Evolutionary conservation across 139 green algal genomes (phyloP).

Genomic region (Chlorella ohadii): DNA sequence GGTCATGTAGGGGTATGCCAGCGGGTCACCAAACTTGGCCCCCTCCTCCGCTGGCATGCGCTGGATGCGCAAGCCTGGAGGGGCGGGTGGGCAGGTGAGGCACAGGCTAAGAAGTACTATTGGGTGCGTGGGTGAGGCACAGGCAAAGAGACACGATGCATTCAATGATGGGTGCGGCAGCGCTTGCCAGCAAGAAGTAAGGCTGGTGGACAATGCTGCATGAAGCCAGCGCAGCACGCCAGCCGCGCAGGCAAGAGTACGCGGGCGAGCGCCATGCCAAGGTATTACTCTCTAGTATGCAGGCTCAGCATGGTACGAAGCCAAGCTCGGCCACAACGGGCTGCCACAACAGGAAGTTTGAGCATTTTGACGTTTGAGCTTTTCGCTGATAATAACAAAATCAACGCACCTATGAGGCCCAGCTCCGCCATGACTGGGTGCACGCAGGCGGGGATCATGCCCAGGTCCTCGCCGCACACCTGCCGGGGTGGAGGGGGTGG

Average conservation of each 20-base stretch:
- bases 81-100: neutral
- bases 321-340: too few relatives aligned
- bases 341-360: too few relatives aligned
- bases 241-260: too few relatives aligned
- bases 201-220: too few relatives aligned
- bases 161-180: neutral
- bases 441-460: constrained; percentile 92
- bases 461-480: constrained; percentile 96
- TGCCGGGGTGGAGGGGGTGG: neutral
- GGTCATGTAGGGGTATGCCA: constrained; percentile 76
- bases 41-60: constrained; percentile 76
- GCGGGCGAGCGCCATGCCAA: too few relatives aligned
- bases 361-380: too few relatives aligned
- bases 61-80: constrained; percentile 86
- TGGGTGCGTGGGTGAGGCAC: neutral
- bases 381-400: too few relatives aligned
- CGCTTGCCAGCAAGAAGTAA: too few relatives aligned
- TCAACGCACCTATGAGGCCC: constrained; percentile 84
- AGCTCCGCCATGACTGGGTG: constrained; percentile 91
- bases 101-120: too few relatives aligned
- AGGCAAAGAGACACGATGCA: constrained; percentile 64
- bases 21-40: constrained; percentile 76
- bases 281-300: too few relatives aligned
- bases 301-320: too few relatives aligned
- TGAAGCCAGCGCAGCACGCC: too few relatives aligned